Evolutionary conservation across 1,139 yeast genomes (phyloP), one percentile per base, ranked within the genome.

Genomic region (Yamadazyma diddensiae): DNA sequence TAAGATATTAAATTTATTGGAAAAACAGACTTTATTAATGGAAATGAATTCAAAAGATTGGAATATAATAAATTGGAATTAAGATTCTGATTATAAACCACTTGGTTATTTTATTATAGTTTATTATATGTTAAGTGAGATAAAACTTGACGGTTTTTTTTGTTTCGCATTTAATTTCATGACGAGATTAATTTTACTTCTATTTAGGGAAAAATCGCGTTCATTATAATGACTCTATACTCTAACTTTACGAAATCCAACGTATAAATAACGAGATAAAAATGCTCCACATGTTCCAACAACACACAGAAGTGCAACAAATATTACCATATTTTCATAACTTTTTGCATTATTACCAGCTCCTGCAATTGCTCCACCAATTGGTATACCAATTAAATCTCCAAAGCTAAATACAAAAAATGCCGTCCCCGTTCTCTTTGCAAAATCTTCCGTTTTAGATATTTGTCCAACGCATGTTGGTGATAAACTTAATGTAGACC

Each of bases 381-480:
- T 50, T 1, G 66, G 66, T 11, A 62, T 53, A 1, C 66, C 66
- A 17, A 59, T 39, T 28, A 62, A 51, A 37, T 62, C 60, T 13
- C 64, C 62, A 37, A 55, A 47, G 37, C 65, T 53, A 32, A 59
- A 52, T 20, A 53, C 55, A 38, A 54, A 59, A 38, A 55, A 62
- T 5, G 59, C 66, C 4, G 64, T 62, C 15, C 65, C 65, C 19
- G 47, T 39, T 26, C 36, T 30, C 28, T 50, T 50, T 8, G 66
- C 65, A 30, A 62, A 56, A 27, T 62, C 63, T 30, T 76, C 75
- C 1, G 83, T 77, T 28, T 69, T 69, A 29, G 86, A 76, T 12
- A 82, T 77, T 52, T 82, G 87, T 1, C 80, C 75, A 38, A 73
- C 64, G 41, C 79, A 68, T 6, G 64, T 55, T 16, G 62, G 62